Base-by-base conservation (phyloP, 441 rosid species). In the Omphalea diandra region DNA sequence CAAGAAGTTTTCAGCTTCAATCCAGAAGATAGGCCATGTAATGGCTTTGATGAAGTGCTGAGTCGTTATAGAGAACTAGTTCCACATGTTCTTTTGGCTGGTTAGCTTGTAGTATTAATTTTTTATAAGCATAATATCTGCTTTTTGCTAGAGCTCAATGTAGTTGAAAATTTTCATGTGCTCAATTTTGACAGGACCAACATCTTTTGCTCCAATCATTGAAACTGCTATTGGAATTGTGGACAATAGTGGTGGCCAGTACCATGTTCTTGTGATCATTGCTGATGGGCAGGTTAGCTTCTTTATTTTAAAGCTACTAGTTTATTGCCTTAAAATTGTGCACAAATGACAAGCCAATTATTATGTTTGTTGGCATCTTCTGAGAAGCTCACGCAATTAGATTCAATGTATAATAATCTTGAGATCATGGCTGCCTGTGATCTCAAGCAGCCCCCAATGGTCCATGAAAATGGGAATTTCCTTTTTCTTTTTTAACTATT, bases 241-340 rank as follows among this genome's bases (percentile, higher is more conserved):
- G 44, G 94, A 91, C 81, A 81, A 80, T 67, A 91, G 97, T 70
- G 90, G 86, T 2, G 98, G 96, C 11, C 98, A 91, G 65, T 94
- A 94, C 77, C 98, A 93, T 70, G 91, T 93, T 77, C 83, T 91
- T 64, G 65, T 93, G 79, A 91, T 89, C 57, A 91, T 91, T 68
- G 97, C 97, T 43, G 98, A 93, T 82, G 98, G 98, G 44, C 98
- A 93, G 93, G 97, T 87, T 79, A 65, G 29, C 70, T 43, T 52
- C 20, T 59, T 44, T 27, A 22, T 63, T 55, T 40, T 60, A 38
- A 36, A 20, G 40, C 40, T 46, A 47, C 5, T 18, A 47, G 26
- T 47, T 46, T 47, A 18, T 29, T 18, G 17, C 33, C 72, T 43
- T 29, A 12, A 22, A 44, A 31, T 59, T 44, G 9, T 69, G 31